These are phyloP conservation scores for Calonectria naviculata DNA, from an alignment of 2,329 filamentous ascomycete genomes.

Conservation along the genomic window DNA sequence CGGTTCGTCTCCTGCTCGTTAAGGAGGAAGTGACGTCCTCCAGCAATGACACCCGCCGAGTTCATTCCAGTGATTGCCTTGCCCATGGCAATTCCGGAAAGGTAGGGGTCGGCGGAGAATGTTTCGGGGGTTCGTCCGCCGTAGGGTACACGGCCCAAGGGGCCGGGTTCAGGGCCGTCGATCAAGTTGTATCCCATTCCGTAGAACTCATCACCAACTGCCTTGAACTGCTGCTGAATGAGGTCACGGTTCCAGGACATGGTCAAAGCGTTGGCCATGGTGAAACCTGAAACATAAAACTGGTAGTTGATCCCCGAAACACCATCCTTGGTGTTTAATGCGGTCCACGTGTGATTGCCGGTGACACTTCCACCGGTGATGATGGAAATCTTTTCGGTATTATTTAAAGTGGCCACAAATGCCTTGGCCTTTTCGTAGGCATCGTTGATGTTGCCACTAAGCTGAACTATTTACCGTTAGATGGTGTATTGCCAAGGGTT, in stretches of 20 bases:
- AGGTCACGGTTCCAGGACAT: constrained; percentile 7
- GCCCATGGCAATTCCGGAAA: constrained; percentile 81
- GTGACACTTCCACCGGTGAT: neutral
- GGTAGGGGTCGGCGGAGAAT: constrained; percentile 85
- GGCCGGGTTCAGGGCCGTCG: constrained; percentile 1
- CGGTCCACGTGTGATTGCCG: constrained; percentile 7
- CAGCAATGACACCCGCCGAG: constrained; percentile 49
- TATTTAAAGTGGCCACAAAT: constrained; percentile 5
- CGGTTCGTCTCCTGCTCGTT: constrained; percentile 3
- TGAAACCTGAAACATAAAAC: constrained; percentile 13
- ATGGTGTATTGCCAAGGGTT: neutral
- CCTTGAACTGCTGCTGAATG: constrained; percentile 5
- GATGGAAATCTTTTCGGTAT: constrained; percentile 10
- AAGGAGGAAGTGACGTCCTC: neutral
- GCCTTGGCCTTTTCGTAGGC: constrained; percentile 12
- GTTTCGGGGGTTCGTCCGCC: constrained; percentile 92
- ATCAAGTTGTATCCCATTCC: constrained; percentile 13
- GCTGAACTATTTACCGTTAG: neutral
- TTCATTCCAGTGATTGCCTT: constrained; percentile 79
- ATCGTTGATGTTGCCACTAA: neutral
- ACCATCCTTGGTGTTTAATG: constrained; percentile 5
- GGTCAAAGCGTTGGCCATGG: constrained; percentile 10
- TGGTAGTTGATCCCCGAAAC: constrained; percentile 12
- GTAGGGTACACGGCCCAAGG: constrained; percentile 2
- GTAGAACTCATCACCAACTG: constrained; percentile 6